phyloP scores from a whole-genome alignment of 805 yeast genomes.

The Ogataea paradorogensis region DNA sequence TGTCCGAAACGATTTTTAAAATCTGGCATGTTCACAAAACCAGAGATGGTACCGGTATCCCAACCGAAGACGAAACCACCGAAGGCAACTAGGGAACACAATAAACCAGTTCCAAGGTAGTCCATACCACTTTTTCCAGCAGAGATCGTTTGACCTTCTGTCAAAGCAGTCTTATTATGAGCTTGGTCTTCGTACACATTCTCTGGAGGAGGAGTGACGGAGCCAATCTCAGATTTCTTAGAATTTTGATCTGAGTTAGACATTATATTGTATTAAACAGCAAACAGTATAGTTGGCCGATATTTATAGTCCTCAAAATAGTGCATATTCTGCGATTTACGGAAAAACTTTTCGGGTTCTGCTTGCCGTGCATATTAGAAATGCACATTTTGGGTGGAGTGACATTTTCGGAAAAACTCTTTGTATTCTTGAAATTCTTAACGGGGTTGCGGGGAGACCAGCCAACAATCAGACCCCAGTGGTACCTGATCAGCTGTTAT shows the following conservation, averaged over 20 bases:
- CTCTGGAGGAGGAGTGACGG: slow-evolving; percentile 23
- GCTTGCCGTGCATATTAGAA: slow-evolving; percentile 3
- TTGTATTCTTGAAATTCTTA: slow-evolving; percentile 3
- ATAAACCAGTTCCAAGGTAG: slow-evolving; percentile 28
- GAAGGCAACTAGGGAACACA: slow-evolving; percentile 61
- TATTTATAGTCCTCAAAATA: slow-evolving; percentile 1
- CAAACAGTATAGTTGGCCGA: neutral
- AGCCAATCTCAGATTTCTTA: slow-evolving; percentile 17
- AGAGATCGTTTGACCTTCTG: slow-evolving; percentile 13
- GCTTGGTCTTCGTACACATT: slow-evolving; percentile 25
- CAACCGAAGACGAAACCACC: slow-evolving; percentile 79
- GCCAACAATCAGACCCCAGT: neutral
- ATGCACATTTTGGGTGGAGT: slow-evolving; percentile 3
- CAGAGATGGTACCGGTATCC: slow-evolving; percentile 78
- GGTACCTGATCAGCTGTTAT: neutral
- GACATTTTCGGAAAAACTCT: slow-evolving; percentile 14
- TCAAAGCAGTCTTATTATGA: slow-evolving; percentile 10
- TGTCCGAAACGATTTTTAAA: slow-evolving; percentile 54
- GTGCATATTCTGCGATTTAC: slow-evolving; percentile 8
- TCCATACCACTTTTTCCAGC: slow-evolving; percentile 25
- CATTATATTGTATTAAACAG: slow-evolving; percentile 7
- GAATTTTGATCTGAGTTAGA: slow-evolving; percentile 18
- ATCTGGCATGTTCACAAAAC: slow-evolving; percentile 63
- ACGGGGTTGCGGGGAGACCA: slow-evolving; percentile 9
- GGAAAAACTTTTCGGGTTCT: slow-evolving; percentile 12